These are phyloP conservation scores for Agaricus subrufescens DNA, from an alignment of 768 basidiomycete genomes.

Conservation along the genomic window DNA sequence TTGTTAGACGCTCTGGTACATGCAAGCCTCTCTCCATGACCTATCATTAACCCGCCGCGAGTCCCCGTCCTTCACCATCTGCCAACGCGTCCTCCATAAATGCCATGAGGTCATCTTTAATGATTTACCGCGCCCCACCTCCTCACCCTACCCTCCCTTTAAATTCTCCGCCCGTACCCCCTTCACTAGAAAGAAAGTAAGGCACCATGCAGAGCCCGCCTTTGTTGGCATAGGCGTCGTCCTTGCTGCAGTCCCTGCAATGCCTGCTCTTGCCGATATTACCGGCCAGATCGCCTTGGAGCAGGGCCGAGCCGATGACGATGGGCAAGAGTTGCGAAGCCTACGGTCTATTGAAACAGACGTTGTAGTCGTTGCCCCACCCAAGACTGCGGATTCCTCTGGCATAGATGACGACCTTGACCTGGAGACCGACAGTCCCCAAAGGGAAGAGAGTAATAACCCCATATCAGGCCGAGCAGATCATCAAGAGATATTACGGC, in stretches of 20 bases:
- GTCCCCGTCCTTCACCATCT: constrained; percentile 81
- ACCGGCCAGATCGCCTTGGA: constrained; percentile 84
- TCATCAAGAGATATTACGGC: constrained; percentile 11
- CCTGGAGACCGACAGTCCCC: constrained; percentile 25
- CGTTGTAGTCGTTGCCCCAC: constrained; percentile 17
- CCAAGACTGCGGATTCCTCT: constrained; percentile 3
- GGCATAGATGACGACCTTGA: constrained; percentile 13
- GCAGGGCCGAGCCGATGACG: constrained; percentile 77
- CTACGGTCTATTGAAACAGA: constrained; percentile 46
- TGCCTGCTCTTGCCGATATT: constrained; percentile 69
- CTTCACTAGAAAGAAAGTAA: constrained; percentile 61
- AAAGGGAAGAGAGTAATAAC: constrained; percentile 23
- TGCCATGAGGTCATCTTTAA: constrained; percentile 97
- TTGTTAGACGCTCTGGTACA: constrained; percentile 86
- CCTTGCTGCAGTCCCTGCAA: constrained; percentile 68
- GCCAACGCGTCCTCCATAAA: constrained; percentile 84
- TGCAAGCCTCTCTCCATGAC: constrained; percentile 93
- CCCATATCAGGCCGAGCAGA: constrained; percentile 4
- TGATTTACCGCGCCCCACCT: constrained; percentile 65
- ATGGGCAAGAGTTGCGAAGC: constrained; percentile 43
- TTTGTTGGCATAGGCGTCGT: constrained; percentile 83
- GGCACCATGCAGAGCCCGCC: constrained; percentile 65
- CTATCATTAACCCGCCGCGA: constrained; percentile 53
- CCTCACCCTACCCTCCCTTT: constrained; percentile 64
- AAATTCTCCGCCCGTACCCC: constrained; percentile 34